phyloP scores from a whole-genome alignment of 1,139 yeast genomes.

The Pichia sp. region DNA sequence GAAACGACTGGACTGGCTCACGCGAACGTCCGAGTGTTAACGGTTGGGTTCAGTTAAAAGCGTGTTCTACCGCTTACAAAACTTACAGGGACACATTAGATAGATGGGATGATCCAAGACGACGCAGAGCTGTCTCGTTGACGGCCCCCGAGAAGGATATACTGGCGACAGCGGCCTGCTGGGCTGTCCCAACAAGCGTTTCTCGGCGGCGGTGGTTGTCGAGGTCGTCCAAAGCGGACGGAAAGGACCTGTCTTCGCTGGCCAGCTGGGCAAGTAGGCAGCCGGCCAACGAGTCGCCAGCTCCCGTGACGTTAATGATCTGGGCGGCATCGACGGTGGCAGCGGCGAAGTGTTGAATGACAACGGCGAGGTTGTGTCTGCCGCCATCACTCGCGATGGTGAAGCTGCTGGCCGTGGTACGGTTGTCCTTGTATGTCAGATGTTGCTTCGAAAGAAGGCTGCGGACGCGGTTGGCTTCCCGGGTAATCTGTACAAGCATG shows the following conservation, averaged over 20 bases:
- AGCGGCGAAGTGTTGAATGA: slow-evolving; percentile 63
- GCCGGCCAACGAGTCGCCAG: slow-evolving; percentile 71
- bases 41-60: background rate
- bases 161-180: slow-evolving; percentile 4
- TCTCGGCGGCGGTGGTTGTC: background rate
- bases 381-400: slow-evolving; percentile 29
- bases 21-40: background rate
- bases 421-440: slow-evolving; percentile 11
- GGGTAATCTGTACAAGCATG: slow-evolving; percentile 40
- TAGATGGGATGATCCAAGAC: too few relatives aligned
- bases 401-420: slow-evolving; percentile 19
- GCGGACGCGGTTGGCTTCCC: slow-evolving; percentile 11
- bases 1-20: background rate
- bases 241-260: background rate
- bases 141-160: background rate
- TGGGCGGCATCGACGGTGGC: slow-evolving; percentile 32
- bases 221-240: background rate
- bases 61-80: background rate
- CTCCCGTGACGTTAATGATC: slow-evolving; percentile 58
- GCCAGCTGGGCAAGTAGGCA: slow-evolving; percentile 35
- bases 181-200: slow-evolving; percentile 1
- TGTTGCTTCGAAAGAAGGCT: slow-evolving; percentile 6
- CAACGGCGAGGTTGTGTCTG: slow-evolving; percentile 42
- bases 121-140: background rate
- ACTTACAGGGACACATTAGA: too few relatives aligned